These are phyloP conservation scores for Phytophthora europaea DNA, from an alignment of 352 stramenopile species.

Conservation along the genomic window DNA sequence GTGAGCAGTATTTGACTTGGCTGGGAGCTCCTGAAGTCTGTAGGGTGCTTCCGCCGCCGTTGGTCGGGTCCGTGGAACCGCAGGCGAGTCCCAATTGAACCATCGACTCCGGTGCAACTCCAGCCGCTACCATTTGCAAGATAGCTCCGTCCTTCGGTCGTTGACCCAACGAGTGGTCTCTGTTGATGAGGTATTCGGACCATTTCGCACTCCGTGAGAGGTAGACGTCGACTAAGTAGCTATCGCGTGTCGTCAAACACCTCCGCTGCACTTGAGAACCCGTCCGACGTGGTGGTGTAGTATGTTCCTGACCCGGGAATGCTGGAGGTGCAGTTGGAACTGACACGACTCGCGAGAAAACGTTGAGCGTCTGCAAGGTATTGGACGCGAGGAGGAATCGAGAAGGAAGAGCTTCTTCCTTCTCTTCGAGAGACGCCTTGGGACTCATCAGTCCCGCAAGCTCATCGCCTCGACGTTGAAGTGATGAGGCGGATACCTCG, in stretches of 20 bases:
- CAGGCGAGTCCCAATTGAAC: slow-evolving; percentile 38
- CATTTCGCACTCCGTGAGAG: too few relatives aligned
- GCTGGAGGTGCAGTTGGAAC: slow-evolving; percentile 20
- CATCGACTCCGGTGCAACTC: slow-evolving; percentile 10
- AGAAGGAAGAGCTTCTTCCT: too few relatives aligned
- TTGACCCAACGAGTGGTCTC: too few relatives aligned
- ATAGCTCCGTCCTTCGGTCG: slow-evolving; percentile 28
- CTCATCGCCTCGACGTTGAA: background rate
- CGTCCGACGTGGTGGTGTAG: slow-evolving; percentile 22
- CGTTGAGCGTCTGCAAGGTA: background rate
- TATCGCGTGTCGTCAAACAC: slow-evolving; percentile 24
- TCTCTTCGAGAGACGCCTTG: too few relatives aligned
- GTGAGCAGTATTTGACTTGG: background rate
- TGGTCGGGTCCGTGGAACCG: slow-evolving; percentile 44
- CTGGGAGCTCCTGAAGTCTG: slow-evolving; percentile 32
- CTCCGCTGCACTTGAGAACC: slow-evolving; percentile 15
- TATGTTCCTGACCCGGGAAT: slow-evolving; percentile 8
- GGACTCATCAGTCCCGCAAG: background rate
- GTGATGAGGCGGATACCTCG: background rate
- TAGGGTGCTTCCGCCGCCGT: slow-evolving; percentile 45
- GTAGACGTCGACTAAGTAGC: slow-evolving; percentile 17
- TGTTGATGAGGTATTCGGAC: too few relatives aligned
- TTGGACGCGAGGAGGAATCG: too few relatives aligned
- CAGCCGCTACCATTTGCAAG: slow-evolving; percentile 47
- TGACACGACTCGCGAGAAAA: slow-evolving; percentile 24